A percentile compares a stretch with the other conserved stretches of the same genome.
Evolutionary conservation across 2,329 filamentous ascomycete genomes (phyloP).

Genomic region (Pseudogymnoascus sp.): DNA sequence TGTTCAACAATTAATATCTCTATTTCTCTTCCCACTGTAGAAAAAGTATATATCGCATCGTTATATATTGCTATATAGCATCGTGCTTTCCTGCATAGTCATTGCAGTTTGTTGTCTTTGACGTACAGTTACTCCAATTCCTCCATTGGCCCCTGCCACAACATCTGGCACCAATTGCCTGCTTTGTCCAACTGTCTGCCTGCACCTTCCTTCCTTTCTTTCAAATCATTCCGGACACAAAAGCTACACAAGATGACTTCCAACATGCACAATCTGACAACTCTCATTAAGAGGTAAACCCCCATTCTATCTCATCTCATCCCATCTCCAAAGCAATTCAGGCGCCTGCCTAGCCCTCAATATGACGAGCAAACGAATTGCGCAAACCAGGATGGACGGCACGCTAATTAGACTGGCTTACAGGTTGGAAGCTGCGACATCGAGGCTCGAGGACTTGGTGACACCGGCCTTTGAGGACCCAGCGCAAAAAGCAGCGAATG

Average conservation of each 20-base stretch:
- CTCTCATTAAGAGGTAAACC: conserved; percentile 90
- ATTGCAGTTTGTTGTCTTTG: background rate
- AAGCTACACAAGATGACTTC: conserved; percentile 50
- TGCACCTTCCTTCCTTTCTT: conserved; percentile 5
- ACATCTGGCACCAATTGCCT: background rate
- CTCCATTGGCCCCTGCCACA: background rate
- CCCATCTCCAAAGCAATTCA: conserved; percentile 10
- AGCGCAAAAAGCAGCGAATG: conserved; percentile 45
- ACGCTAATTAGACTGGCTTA: conserved; percentile 23
- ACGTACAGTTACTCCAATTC: background rate
- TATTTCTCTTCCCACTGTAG: background rate
- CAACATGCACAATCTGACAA: conserved; percentile 94
- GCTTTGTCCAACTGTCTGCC: background rate
- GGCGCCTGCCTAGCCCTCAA: conserved; percentile 4
- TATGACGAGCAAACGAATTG: conserved; percentile 15
- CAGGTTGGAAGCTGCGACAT: conserved; percentile 95
- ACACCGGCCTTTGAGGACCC: conserved; percentile 59
- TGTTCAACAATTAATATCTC: background rate
- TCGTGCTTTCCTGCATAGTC: background rate
- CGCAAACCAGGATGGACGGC: background rate
- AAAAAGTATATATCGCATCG: background rate
- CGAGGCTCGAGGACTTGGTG: conserved; percentile 92
- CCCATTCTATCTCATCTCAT: conserved; percentile 22
- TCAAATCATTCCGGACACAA: background rate
- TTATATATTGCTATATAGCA: background rate